Base-by-base conservation (phyloP, 2,329 filamentous ascomycete genomes). In the Colletotrichum magnum region DNA sequence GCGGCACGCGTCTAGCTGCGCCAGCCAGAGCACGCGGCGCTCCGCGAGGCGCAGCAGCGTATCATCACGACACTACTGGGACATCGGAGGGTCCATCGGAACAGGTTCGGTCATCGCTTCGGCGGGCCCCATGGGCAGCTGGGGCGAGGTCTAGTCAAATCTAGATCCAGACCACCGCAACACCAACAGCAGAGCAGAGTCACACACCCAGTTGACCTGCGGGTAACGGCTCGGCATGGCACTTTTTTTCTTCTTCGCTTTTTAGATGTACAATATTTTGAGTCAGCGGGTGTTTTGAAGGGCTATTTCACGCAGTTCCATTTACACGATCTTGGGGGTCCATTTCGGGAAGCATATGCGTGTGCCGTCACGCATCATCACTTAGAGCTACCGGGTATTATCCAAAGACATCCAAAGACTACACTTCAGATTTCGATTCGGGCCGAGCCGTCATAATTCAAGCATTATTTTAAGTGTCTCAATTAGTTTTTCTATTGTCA, bases 21-120 rank as follows among this genome's bases (percentile, higher is more conserved):
- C 94, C 4, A 97, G 93, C 77, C 94, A 97, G 81, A 97, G 93
- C 79, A 94, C 93, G 7, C 91, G 92, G 78, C 90, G 91, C 74
- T 93, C 89, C 41, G 90, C 89, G 47, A 86, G 87, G 75, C 85
- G 88, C 60, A 93, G 90, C 74, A 91, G 89, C 72, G 87, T 89
- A 41, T 95, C 93, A 52, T 93, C 91, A 53, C 85, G 94, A 61
- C 94, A 97, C 77, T 98, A 97, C 79, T 98, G 95, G 95, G 95
- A 97, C 78, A 89, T 97, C 72, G 94, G 94, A 28, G 93, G 90
- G 6, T 94, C 90, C 74, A 87, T 94, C 26, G 93, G 93, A 2
- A 95, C 93, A 64, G 92, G 92, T 4, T 93, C 91, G 72, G 85
- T 91, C 71, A 89, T 93, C 78, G 89, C 88, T 2, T 87, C 88